Conservation (phyloP, 192 early-diverging fungal genomes). For the Backusella liffmaniae region DNA sequence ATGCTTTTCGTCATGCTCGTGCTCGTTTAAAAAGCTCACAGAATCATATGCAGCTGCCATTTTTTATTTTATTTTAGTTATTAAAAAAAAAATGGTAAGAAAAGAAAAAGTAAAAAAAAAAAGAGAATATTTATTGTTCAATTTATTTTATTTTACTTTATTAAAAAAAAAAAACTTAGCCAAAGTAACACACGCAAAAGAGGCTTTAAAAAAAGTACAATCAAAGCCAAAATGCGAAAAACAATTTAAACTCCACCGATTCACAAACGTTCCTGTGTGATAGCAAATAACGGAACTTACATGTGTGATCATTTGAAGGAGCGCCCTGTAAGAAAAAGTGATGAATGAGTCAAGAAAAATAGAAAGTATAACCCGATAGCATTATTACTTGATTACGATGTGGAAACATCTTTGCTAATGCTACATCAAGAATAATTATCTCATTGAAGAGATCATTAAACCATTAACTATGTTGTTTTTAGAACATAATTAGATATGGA, state of each 20-base stretch:
- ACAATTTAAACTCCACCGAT: neutral
- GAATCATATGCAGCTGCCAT: neutral
- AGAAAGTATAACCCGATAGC: no score
- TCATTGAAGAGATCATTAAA: no score
- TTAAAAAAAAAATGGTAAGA: neutral
- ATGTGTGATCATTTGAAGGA: neutral
- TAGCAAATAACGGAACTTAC: neutral
- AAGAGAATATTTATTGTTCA: neutral
- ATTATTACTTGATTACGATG: no score
- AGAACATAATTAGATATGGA: no score
- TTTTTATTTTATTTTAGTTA: neutral
- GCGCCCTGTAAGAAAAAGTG: neutral
- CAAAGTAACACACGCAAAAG: neutral
- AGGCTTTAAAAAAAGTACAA: neutral
- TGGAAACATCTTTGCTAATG: no score
- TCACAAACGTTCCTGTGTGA: neutral
- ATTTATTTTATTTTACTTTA: neutral
- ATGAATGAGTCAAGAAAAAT: neutral
- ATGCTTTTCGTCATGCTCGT: neutral
- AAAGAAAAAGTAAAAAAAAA: neutral
- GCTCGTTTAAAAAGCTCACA: conserved; percentile 1
- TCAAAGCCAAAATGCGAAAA: neutral
- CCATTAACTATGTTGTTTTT: no score
- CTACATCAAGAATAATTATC: no score
- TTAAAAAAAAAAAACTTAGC: neutral